Conservation (phyloP, 495 filamentous ascomycete genomes). For the Cercophora scortea region DNA sequence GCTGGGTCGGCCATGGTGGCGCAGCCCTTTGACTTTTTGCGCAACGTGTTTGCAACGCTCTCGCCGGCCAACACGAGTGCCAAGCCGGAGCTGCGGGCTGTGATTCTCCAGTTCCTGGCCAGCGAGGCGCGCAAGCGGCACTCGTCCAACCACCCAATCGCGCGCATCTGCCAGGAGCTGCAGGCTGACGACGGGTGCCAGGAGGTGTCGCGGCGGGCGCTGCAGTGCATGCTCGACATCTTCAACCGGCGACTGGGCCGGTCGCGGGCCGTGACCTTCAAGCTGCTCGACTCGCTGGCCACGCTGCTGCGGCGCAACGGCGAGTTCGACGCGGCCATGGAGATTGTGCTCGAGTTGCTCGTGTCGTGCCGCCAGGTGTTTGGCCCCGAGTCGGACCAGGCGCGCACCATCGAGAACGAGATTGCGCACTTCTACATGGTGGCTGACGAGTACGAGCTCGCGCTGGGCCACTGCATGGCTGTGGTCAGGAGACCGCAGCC, state of each 20-base stretch:
- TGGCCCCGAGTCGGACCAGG: conserved; percentile 18
- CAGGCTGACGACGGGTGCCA: conserved; percentile 20
- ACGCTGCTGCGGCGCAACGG: conserved; percentile 25
- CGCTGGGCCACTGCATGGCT: conserved; percentile 22
- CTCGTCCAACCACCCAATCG: conserved; percentile 20
- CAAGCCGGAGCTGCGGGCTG: conserved; percentile 20
- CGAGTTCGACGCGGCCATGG: conserved; percentile 20
- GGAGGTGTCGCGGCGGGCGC: conserved; percentile 21
- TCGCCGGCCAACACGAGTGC: conserved; percentile 22
- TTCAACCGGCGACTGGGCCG: conserved; percentile 20
- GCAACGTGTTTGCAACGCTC: conserved; percentile 22
- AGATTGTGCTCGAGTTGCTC: conserved; percentile 21
- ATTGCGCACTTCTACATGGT: conserved; percentile 26
- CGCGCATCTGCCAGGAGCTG: conserved; percentile 20
- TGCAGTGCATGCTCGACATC: conserved; percentile 28
- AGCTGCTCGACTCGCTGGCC: conserved; percentile 25
- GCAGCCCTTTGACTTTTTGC: conserved; percentile 26
- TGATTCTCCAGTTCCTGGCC: conserved; percentile 19
- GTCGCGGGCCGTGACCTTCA: conserved; percentile 23
- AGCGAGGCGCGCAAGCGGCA: conserved; percentile 19
- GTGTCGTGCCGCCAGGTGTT: conserved; percentile 17
- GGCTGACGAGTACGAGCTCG: conserved; percentile 13
- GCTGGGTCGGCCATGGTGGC: conserved; percentile 20
- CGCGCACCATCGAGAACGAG: conserved; percentile 20
- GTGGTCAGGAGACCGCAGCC: conserved; percentile 14